Evolutionary conservation across 495 filamentous ascomycete genomes (phyloP).

Genomic region (Geoglossum glabrum): DNA sequence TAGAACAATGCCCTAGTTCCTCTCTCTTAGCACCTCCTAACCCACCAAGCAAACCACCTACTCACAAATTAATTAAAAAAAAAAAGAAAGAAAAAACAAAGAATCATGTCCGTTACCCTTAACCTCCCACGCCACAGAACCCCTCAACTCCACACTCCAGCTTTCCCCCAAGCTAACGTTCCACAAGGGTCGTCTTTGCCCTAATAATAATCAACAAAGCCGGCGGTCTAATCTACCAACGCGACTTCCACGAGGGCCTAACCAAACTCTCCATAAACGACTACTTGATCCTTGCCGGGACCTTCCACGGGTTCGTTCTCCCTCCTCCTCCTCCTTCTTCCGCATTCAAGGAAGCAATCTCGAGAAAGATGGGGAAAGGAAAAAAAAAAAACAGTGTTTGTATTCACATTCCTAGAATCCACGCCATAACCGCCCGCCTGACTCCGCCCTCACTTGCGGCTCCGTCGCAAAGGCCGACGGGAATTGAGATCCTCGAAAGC

Average conservation of each 20-base stretch:
- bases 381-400: background rate
- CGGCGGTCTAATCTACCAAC: slow-evolving; percentile 87
- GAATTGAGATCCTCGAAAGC: slow-evolving; percentile 79
- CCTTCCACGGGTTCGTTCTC: slow-evolving; percentile 64
- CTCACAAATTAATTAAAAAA: background rate
- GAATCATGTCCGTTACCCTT: too few species aligned
- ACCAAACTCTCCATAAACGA: slow-evolving; percentile 83
- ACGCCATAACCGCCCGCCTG: slow-evolving; percentile 48
- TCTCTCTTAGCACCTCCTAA: too few species aligned
- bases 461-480: slow-evolving; percentile 28
- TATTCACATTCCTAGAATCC: slow-evolving; percentile 27
- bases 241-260: slow-evolving; percentile 65
- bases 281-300: slow-evolving; percentile 90
- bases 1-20: too few species aligned
- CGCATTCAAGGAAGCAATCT: too few species aligned
- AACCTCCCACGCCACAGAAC: too few species aligned
- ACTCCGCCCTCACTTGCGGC: slow-evolving; percentile 12
- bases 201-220: slow-evolving; percentile 97
- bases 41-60: too few species aligned
- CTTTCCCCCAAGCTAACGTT: too few species aligned
- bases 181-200: slow-evolving; percentile 77
- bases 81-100: background rate
- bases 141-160: too few species aligned
- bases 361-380: too few species aligned
- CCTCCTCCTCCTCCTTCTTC: background rate